Evolutionary conservation across 177 flowering plant genomes (phyloP), one percentile per base, ranked within the genome.

Genomic region (Vitis hybrid): DNA sequence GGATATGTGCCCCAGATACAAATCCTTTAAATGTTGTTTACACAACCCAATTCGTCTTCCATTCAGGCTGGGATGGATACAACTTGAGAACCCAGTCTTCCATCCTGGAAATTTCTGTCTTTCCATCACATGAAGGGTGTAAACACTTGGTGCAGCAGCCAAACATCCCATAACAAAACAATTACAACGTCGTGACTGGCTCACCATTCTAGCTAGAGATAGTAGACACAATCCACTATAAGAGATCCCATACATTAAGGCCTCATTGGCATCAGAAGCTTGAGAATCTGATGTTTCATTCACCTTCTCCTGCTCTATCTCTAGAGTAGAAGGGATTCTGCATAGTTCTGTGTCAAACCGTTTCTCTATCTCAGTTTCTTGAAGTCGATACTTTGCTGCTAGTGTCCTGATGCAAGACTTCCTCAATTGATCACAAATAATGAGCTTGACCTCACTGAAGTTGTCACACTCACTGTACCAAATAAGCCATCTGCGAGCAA

Each of bases 381-480:
- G 83, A 40, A 88, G 80, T 21, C 90, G 82, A 70, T 89, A 88
- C 75, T 95, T 95, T 59, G 86, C 81, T 57, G 98, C 96, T 32
- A 95, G 80, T 21, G 99, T 95, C 2, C 92, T 87, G 52, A 95
- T 84, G 82, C 99, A 95, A 32, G 97, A 90, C 77, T 75, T 85
- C 65, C 96, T 81, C 50, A 93, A 75, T 61, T 82, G 80, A 64
- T 86, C 69, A 3, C 74, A 76, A 71, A 93, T 79, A n/a, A 91
- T 75, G 58, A 64, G 68, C 84, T 84, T 87, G 49, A 93, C 51
- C 70, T 89, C 88, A 67, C 15, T 71, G 60, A 90, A 89, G 71
- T 95, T 91, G 66, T 74, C 74, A 57, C 81, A 89, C 19, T 77
- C 83, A 11, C 66, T 46, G 62, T 82, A 95, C 97, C 93, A 95